Conservation (phyloP, 2,329 filamentous ascomycete genomes). For the Aureobasidium lini region DNA sequence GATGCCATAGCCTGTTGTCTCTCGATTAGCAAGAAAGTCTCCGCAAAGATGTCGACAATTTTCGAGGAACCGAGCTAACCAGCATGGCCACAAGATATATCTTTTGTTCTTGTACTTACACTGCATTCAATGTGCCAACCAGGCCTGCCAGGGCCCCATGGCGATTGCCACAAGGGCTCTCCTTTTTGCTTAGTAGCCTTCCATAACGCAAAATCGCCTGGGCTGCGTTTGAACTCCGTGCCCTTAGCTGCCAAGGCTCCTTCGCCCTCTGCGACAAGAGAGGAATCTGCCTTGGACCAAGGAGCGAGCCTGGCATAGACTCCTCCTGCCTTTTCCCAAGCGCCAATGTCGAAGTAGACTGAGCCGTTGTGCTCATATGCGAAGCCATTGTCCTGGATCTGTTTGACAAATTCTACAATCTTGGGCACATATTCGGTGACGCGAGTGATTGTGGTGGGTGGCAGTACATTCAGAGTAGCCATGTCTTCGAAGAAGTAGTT, state of each 20-base stretch:
- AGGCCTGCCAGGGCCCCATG: constrained; percentile 80
- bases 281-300: constrained; percentile 76
- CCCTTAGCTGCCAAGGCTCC: constrained; percentile 55
- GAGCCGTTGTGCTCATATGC: constrained; percentile 66
- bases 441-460: constrained; percentile 73
- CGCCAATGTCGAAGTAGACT: constrained; percentile 86
- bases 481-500: constrained; percentile 84
- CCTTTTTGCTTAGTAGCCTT: constrained; percentile 78
- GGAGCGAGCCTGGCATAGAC: constrained; percentile 79
- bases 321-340: constrained; percentile 79
- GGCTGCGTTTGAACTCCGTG: constrained; percentile 60
- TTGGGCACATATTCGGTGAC: constrained; percentile 90
- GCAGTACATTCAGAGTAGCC: constrained; percentile 73
- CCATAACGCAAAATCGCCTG: constrained; percentile 87
- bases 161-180: constrained; percentile 82
- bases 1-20: constrained; percentile 63
- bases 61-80: too few relatives aligned
- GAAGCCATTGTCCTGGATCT: constrained; percentile 76
- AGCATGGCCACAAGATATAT: too few relatives aligned
- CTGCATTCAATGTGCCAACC: constrained; percentile 98
- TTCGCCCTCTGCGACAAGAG: constrained; percentile 80
- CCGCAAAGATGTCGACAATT: too few relatives aligned
- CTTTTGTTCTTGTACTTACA: constrained; percentile 26
- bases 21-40: too few relatives aligned
- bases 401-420: constrained; percentile 78